Base-by-base conservation (phyloP, 2,329 filamentous ascomycete species). In the Hypoxylon sp. region DNA sequence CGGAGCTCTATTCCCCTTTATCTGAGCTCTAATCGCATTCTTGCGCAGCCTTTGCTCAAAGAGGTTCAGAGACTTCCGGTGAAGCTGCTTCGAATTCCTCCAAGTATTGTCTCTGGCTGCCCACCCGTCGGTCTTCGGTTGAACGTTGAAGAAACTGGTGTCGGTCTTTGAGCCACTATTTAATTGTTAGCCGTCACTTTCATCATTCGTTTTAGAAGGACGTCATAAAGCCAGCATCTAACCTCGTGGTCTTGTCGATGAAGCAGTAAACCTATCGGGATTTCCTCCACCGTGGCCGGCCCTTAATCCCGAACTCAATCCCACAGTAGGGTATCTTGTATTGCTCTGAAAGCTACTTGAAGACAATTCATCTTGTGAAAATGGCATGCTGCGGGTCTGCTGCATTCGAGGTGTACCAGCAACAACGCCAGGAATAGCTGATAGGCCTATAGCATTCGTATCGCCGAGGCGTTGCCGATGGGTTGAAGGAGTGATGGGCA, bases 401-500 rank as follows among this genome's bases (percentile, higher is more conserved):
- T 72, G 71, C 5, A 63, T 64, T 50, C 64, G 70, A 38, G 72
- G 71, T 12, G 76, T 72, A 7, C 75, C 75, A n/a, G 69, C 57
- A n/a, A 77, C 72, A 4, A 77, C 63, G 12, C 76, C 76, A 4
- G 76, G 74, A 30, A 76, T 72, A 4, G 69, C 72, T 18, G 76
- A 72, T 26, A 78, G 46, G 12, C 74, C 74, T 22, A 75, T 61
- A 12, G 70, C 61, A 20, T 52, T 52, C 18, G 65, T 48, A 24
- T 73, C 71, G 14, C 67, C 72, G 16, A 77, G 24, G n/a, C 75
- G 72, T 65, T 74, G 72, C n/a, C 74, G 71, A 68, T 78, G 73
- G 24, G 72, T 75, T 9, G 77, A 76, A 16, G 78, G 77, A 0
- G 77, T 79, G 28, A 75, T 36, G n/a, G 76, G 74, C 12, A 76